Conservation (phyloP, 176 grass and related monocot genomes). For the Aegilops tauschii region DNA sequence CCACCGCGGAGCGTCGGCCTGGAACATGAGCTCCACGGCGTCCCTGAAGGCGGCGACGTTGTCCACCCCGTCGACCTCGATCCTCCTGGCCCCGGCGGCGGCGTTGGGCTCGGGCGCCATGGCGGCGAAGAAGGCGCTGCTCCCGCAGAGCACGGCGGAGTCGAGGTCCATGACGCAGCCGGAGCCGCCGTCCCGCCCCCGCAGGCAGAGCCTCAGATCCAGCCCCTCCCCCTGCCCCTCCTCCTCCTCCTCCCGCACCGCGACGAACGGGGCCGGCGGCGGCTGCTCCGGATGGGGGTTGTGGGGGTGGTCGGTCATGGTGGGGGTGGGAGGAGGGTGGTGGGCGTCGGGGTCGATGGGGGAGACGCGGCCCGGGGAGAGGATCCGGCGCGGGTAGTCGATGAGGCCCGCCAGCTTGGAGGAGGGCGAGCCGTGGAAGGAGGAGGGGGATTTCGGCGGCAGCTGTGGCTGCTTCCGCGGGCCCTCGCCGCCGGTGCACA, state of each 20-base stretch:
- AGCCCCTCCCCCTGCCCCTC: background rate
- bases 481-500: background rate
- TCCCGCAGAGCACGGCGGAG: constrained; percentile 53
- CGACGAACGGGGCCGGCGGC: constrained; percentile 27
- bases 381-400: constrained; percentile 70
- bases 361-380: constrained; percentile 88
- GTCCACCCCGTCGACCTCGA: constrained; percentile 66
- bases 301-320: background rate
- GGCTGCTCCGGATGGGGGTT: background rate
- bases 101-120: constrained; percentile 38
- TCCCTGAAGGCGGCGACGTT: constrained; percentile 71
- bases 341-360: constrained; percentile 69
- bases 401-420: constrained; percentile 68
- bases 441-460: constrained; percentile 50
- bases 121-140: constrained; percentile 65
- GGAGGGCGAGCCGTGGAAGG: constrained; percentile 63
- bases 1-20: constrained; percentile 47
- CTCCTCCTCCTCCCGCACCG: constrained; percentile 31
- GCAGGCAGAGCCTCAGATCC: constrained; percentile 75
- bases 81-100: constrained; percentile 22
- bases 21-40: constrained; percentile 72
- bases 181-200: constrained; percentile 53
- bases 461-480: constrained; percentile 17
- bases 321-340: constrained; percentile 18
- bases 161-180: constrained; percentile 74